Evolutionary conservation across 305 asterid species (phyloP).

Genomic region (Fraxinus xanthoxyloides): DNA sequence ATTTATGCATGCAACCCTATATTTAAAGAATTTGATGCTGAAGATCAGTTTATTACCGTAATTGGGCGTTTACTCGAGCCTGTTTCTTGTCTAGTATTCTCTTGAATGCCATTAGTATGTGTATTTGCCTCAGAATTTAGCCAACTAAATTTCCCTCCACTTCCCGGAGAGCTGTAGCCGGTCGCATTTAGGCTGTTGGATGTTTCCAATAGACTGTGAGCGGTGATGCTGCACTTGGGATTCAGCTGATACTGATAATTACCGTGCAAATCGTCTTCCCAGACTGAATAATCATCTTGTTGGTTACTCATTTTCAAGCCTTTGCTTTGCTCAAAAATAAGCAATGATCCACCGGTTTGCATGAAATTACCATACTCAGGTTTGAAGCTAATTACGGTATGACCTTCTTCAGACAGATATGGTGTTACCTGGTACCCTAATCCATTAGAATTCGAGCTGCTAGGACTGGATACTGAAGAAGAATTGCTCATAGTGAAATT

Average conservation of each 20-base stretch:
- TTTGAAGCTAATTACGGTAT: constrained; percentile 55
- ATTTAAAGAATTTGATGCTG: neutral
- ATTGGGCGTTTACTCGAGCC: constrained; percentile 52
- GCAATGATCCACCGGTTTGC: constrained; percentile 46
- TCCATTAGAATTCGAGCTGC: constrained; percentile 70
- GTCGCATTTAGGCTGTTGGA: constrained; percentile 31
- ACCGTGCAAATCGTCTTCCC: constrained; percentile 48
- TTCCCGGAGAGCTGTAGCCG: constrained; percentile 19
- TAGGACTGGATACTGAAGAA: constrained; percentile 72
- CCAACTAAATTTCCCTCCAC: constrained; percentile 48
- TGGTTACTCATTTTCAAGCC: constrained; percentile 20
- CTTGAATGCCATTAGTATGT: constrained; percentile 26
- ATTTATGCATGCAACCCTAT: neutral
- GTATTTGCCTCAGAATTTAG: constrained; percentile 34
- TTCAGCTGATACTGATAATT: constrained; percentile 27
- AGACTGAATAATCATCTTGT: constrained; percentile 41
- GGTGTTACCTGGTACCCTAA: constrained; percentile 33
- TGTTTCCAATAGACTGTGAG: neutral
- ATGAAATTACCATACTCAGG: constrained; percentile 38
- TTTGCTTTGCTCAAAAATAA: constrained; percentile 49
- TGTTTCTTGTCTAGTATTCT: constrained; percentile 30
- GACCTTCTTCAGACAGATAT: constrained; percentile 42
- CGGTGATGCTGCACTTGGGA: constrained; percentile 21
- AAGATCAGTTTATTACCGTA: constrained; percentile 34
- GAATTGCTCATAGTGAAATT: constrained; percentile 46